Percentiles rank a stretch among this genome's conserved stretches.
Evolutionary conservation across 2,329 filamentous ascomycete genomes (phyloP).

Genomic region (Nemania sp.): DNA sequence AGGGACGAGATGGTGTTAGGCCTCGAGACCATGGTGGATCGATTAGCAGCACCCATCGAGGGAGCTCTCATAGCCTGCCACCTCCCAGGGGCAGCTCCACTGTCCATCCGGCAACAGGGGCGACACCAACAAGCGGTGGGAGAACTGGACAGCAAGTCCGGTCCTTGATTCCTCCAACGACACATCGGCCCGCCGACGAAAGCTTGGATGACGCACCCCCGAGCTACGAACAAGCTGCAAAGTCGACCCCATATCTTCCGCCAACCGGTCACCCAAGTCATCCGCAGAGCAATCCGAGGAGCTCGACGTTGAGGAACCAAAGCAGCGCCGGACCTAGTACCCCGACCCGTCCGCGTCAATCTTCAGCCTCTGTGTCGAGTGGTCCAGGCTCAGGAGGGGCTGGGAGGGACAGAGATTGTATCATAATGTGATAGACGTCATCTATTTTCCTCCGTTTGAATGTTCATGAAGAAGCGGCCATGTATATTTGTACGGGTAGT

Average conservation of each 20-base stretch:
- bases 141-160: conserved; percentile 48
- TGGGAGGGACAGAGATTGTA: conserved; percentile 38
- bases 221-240: conserved; percentile 61
- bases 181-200: conserved; percentile 45
- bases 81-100: conserved; percentile 37
- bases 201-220: conserved; percentile 58
- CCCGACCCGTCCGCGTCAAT: conserved; percentile 46
- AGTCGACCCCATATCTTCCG: conserved; percentile 56
- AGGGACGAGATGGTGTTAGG: conserved; percentile 49
- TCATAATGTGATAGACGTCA: conserved; percentile 35
- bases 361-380: conserved; percentile 24
- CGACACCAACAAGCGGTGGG: conserved; percentile 27
- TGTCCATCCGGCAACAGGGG: conserved; percentile 29
- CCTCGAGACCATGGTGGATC: conserved; percentile 31
- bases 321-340: conserved; percentile 32
- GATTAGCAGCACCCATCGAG: conserved; percentile 22
- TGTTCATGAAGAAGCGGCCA: conserved; percentile 10
- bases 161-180: conserved; percentile 51
- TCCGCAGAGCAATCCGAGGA: conserved; percentile 46
- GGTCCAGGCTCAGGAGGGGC: conserved; percentile 17
- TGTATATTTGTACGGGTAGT: neutral
- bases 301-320: conserved; percentile 18
- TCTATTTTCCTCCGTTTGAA: neutral
- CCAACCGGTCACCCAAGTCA: conserved; percentile 57
- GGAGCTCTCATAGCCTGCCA: conserved; percentile 30